These are phyloP conservation scores for Pleodorina starrii DNA, from an alignment of 139 green algal genomes.

Conservation along the genomic window DNA sequence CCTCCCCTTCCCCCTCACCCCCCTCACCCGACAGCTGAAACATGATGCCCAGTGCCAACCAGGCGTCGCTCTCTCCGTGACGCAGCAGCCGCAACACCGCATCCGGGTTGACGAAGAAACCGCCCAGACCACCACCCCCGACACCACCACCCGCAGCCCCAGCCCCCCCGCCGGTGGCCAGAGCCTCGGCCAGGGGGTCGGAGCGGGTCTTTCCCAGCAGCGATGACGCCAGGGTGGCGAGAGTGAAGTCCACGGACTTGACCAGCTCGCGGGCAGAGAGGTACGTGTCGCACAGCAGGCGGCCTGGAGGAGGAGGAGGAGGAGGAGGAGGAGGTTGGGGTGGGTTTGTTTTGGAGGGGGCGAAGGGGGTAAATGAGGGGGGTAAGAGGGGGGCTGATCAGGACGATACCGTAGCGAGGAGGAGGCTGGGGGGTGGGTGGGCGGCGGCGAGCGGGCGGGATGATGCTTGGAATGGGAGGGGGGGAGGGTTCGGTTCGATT, in stretches of 20 bases:
- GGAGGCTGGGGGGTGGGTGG: too few species aligned
- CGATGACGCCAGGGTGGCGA: conserved; percentile 85
- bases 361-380: neutral
- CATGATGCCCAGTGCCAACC: conserved; percentile 90
- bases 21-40: conserved; percentile 80
- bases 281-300: conserved; percentile 98
- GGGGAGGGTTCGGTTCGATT: too few species aligned
- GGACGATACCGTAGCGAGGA: neutral
- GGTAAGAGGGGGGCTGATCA: neutral
- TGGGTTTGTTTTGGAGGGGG: neutral
- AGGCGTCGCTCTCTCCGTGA: conserved; percentile 91
- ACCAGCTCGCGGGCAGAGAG: conserved; percentile 92
- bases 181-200: conserved; percentile 73
- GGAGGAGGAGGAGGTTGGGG: conserved; percentile 4
- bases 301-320: conserved; percentile 73
- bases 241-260: conserved; percentile 95
- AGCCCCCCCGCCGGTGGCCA: too few species aligned
- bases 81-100: conserved; percentile 84
- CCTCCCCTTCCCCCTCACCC: neutral
- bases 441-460: too few species aligned
- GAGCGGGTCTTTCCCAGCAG: conserved; percentile 83
- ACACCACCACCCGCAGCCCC: neutral
- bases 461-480: neutral
- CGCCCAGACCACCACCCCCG: neutral
- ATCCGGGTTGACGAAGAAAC: neutral